Conservation (phyloP, 306 rosid genomes). For the Pyrus betulifolia region DNA sequence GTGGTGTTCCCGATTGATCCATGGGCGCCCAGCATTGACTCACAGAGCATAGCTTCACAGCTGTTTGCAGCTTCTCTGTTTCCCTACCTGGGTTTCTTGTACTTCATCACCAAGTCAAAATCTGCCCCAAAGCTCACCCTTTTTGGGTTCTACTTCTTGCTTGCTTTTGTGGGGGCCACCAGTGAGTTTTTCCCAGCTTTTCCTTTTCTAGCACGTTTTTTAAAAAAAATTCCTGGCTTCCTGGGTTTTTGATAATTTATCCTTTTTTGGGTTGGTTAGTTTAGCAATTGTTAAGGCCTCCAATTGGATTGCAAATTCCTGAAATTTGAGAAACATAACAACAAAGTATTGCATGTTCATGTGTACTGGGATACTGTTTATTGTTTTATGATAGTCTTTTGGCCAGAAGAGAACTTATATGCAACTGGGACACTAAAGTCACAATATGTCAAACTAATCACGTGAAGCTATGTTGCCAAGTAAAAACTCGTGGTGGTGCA, state of each 20-base stretch:
- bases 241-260: background rate
- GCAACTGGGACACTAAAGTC: background rate
- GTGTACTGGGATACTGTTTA: background rate
- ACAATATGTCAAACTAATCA: too few relatives aligned
- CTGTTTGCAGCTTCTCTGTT: slow-evolving; percentile 74
- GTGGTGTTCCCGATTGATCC: slow-evolving; percentile 69
- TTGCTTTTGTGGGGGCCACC: slow-evolving; percentile 86
- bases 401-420: background rate
- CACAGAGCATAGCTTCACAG: slow-evolving; percentile 84
- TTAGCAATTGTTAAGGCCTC: background rate
- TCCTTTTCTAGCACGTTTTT: background rate
- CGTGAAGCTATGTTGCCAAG: background rate
- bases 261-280: background rate
- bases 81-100: slow-evolving; percentile 83
- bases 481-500: background rate
- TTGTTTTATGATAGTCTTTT: background rate
- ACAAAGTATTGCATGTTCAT: background rate
- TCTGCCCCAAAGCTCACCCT: slow-evolving; percentile 86
- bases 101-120: slow-evolving; percentile 84
- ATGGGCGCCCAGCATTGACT: slow-evolving; percentile 81
- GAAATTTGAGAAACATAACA: background rate
- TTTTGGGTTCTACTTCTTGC: slow-evolving; percentile 87
- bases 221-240: background rate
- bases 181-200: slow-evolving; percentile 42
- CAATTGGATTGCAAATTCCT: background rate